These are phyloP conservation scores for Hyphodiscus sp. DNA, from an alignment of 2,329 filamentous ascomycete genomes.

Conservation along the genomic window DNA sequence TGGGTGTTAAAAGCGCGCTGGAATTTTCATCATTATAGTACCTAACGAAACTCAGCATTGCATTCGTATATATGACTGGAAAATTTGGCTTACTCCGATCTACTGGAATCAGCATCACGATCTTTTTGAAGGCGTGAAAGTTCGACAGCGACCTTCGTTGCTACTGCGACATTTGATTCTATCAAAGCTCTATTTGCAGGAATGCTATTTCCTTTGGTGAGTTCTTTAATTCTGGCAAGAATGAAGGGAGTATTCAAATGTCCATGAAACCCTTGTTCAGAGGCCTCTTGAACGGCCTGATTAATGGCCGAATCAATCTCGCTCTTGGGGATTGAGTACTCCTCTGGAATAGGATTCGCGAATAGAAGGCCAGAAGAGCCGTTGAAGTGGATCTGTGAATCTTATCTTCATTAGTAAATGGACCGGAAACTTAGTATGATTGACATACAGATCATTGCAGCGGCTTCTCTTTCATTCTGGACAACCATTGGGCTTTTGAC, in stretches of 20 bases:
- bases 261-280: constrained; percentile 48
- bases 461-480: constrained; percentile 71
- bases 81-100: not conserved
- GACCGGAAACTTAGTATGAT: not conserved
- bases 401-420: constrained; percentile 28
- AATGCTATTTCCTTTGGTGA: constrained; percentile 57
- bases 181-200: constrained; percentile 59
- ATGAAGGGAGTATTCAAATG: constrained; percentile 67
- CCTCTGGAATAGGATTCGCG: constrained; percentile 68
- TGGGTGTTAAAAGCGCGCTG: not conserved
- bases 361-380: constrained; percentile 67
- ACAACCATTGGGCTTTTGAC: constrained; percentile 71
- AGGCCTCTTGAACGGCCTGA: constrained; percentile 48
- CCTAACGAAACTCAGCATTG: not conserved
- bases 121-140: constrained; percentile 8
- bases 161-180: constrained; percentile 58
- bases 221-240: constrained; percentile 59
- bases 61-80: not conserved
- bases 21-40: not conserved
- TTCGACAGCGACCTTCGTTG: constrained; percentile 58
- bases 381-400: constrained; percentile 68
- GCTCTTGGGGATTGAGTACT: constrained; percentile 51
- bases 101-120: not conserved
- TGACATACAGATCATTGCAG: constrained; percentile 68
- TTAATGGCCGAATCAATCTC: constrained; percentile 52